Base-by-base conservation (phyloP, 768 basidiomycete genomes). In the Termitomyces sp. region DNA sequence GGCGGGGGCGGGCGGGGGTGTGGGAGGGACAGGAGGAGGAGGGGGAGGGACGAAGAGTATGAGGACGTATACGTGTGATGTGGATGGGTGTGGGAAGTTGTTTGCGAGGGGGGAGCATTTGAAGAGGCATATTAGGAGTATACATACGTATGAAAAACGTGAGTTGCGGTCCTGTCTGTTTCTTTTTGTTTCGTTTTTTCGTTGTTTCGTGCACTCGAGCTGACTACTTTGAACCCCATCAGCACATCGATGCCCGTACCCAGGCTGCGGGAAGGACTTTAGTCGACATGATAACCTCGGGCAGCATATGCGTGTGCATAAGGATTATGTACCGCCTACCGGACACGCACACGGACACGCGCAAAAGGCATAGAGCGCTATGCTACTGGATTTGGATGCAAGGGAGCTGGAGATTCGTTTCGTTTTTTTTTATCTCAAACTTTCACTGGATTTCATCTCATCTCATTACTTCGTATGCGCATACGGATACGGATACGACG, bases 111-210 rank as follows among this genome's bases (percentile, higher is more conserved):
- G 85, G 1, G 89, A 92, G 61, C 91, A 94, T 68, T 72, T 94
- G 54, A 91, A 91, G 70, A 73, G 91, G 25, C 91, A 93, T 71
- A 79, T 92, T 18, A 69, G 86, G 55, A 85, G 84, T 51, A 86
- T 94, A 46, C 91, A 94, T 68, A 91, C 91, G 2, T 75, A 89
- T 60, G 89, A 91, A 63, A 91, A 88, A 76, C 88, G 91, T 92
- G 60, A 70, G 89, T 77, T 7, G 41, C 22, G 20, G 3, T 20
- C 33, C 25, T 41, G 18, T 33, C 23, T 43, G 43, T 27, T 10
- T 44, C 16, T 33, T 23, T 18, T 27, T 41, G 10, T 11, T 36
- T n/a, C n/a, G n/a, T n/a, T n/a, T n/a, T n/a, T n/a, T n/a, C n/a
- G n/a, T n/a, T n/a, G n/a, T n/a, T n/a, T n/a, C n/a, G n/a, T n/a